Conservation (phyloP, 768 basidiomycete genomes). For the Neoboletus subvelutipes region DNA sequence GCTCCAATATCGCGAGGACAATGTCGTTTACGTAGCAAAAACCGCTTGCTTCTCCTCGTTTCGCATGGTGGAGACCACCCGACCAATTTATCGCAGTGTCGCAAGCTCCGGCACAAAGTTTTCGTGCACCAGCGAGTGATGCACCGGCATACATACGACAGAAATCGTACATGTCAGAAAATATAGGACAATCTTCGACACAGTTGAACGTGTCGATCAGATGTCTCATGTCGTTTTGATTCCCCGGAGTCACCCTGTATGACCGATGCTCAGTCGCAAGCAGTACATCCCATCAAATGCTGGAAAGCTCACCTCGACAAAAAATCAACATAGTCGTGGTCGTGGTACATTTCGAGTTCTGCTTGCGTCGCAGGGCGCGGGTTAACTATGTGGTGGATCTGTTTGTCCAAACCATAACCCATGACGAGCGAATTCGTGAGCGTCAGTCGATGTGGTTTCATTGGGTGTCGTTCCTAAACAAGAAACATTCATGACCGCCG, state of each 20-base stretch:
- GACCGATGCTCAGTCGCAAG: background rate
- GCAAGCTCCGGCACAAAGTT: conserved; percentile 77
- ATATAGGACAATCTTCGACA: conserved; percentile 96
- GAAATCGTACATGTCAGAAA: conserved; percentile 92
- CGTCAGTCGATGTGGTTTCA: conserved; percentile 97
- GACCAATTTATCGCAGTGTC: conserved; percentile 99
- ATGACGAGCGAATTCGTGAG: conserved; percentile 94
- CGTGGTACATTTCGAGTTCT: conserved; percentile 90
- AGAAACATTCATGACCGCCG: conserved; percentile 3
- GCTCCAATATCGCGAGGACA: conserved; percentile 89
- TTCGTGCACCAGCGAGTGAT: conserved; percentile 87
- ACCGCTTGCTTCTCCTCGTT: conserved; percentile 95
- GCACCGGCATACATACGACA: conserved; percentile 93
- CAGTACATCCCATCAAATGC: background rate
- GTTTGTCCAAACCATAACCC: conserved; percentile 94
- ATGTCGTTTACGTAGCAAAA: conserved; percentile 99
- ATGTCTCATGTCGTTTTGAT: conserved; percentile 64
- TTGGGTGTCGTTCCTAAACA: conserved; percentile 90
- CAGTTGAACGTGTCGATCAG: conserved; percentile 89
- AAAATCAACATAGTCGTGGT: conserved; percentile 94
- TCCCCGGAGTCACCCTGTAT: conserved; percentile 58
- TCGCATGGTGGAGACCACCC: conserved; percentile 96
- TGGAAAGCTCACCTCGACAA: conserved; percentile 66
- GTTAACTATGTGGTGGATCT: conserved; percentile 89
- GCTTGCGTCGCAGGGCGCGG: conserved; percentile 86